These are phyloP conservation scores for Quercus rubra DNA, from an alignment of 306 rosid species.

Conservation along the genomic window DNA sequence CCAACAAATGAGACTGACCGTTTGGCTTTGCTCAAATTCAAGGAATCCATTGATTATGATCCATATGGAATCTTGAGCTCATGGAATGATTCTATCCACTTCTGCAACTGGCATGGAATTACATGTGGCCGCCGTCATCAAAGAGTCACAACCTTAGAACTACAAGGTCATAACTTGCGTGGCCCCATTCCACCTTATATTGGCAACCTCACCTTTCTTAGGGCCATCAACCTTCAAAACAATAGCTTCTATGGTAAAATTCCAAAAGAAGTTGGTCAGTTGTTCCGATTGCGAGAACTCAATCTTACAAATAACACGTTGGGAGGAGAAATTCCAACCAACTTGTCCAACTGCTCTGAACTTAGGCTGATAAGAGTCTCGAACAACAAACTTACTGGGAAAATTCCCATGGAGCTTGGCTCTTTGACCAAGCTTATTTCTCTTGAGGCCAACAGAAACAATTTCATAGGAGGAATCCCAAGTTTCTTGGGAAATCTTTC, in stretches of 20 bases:
- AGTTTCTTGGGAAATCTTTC: conserved; percentile 38
- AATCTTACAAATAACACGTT: conserved; percentile 30
- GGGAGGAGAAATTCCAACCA: conserved; percentile 31
- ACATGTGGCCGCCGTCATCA: conserved; percentile 30
- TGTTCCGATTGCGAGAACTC: no score
- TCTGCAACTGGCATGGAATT: conserved; percentile 44
- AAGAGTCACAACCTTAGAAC: conserved; percentile 21
- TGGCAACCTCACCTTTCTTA: conserved; percentile 36
- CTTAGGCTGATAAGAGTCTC: no score
- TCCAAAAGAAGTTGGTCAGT: conserved; percentile 26
- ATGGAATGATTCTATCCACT: conserved; percentile 34
- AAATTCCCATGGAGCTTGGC: background rate
- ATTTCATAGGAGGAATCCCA: conserved; percentile 24
- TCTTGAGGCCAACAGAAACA: background rate
- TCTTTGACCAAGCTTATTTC: conserved; percentile 6
- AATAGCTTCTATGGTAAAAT: conserved; percentile 26
- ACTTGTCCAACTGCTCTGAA: background rate
- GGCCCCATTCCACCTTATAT: conserved; percentile 38
- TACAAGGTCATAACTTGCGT: background rate
- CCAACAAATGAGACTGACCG: conserved; percentile 14
- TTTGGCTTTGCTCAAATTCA: conserved; percentile 31
- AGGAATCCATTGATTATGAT: conserved; percentile 21
- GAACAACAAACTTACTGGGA: no score
- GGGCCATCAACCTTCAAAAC: background rate
- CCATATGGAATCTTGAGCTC: conserved; percentile 20